Base-by-base conservation (phyloP, 768 basidiomycete species). In the Serendipita sp. region DNA sequence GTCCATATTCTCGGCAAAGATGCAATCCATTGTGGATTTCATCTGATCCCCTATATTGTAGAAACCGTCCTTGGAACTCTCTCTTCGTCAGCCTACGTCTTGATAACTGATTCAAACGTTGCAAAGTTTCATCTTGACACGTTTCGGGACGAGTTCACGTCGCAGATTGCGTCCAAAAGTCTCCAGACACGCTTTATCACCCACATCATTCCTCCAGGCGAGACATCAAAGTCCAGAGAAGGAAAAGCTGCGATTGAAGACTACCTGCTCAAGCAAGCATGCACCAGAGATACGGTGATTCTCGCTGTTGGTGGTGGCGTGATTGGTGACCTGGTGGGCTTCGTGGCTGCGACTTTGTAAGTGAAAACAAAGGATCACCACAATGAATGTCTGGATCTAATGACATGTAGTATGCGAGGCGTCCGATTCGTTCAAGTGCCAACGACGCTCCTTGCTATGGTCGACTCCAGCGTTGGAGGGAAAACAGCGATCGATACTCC, bases 401-500 rank as follows among this genome's bases (percentile, higher is more conserved):
- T 23, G 23, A 23, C 23, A 48, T 46, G 48, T 67, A 95, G 93
- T 77, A 99, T 99, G 96, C 88, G 96, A 63, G 96, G 96, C 4
- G 84, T 98, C 28, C 89, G 88, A 65, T 89, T 95, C 75, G 86
- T 91, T 23, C 96, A 99, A 76, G 89, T 99, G 64, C 96, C 96
- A 0, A 97, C 96, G 0, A 96, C 94, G 0, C 79, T 99, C 1
- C 81, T 99, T 66, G 92, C 94, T 3, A 99, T 99, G 96, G 96
- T 99, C 28, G 96, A 99, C 75, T 97, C 94, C 0, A 86, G 91
- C 66, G 86, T 99, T 48, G 96, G 96, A 3, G 95, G 96, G 41
- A 99, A 97, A 79, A 99, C 96, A 0, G 95, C 96, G n/a, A 93
- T 98, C 67, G 96, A 99, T 73, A 97, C 95, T 0, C 92, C 91